phyloP scores from a whole-genome alignment of 2,329 filamentous ascomycete species.

The Aureobasidium sp. region DNA sequence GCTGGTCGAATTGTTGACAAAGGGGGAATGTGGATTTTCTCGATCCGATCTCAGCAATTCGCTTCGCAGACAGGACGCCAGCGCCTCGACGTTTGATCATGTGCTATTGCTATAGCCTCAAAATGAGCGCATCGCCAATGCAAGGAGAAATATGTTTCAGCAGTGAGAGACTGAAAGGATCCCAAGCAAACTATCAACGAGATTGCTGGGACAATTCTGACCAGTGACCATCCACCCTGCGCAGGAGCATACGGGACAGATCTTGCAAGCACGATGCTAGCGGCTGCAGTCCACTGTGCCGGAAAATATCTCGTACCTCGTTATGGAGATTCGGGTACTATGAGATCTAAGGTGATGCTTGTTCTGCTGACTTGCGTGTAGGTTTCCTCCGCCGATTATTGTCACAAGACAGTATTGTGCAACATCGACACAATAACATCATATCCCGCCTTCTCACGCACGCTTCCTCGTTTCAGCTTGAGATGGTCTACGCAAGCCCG shows the following conservation, averaged over 20 bases:
- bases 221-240: background rate
- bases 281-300: background rate
- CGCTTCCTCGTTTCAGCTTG: background rate
- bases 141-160: background rate
- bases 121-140: background rate
- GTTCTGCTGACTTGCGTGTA: background rate
- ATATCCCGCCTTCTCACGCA: background rate
- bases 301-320: background rate
- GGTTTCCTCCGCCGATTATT: background rate
- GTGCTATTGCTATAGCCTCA: background rate
- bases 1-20: background rate
- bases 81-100: background rate
- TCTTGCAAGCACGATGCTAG: background rate
- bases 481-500: background rate
- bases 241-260: background rate
- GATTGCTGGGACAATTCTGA: background rate
- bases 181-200: background rate
- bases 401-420: background rate
- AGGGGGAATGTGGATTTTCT: background rate
- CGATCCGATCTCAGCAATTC: background rate
- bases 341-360: constrained; percentile 11
- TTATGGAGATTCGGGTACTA: background rate
- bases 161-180: background rate
- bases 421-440: background rate
- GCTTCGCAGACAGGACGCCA: background rate